Percentiles rank a stretch among this genome's conserved stretches.
These are phyloP conservation scores for Psophocarpus tetragonolobus DNA, from an alignment of 306 rosid species.

Conservation along the genomic window DNA sequence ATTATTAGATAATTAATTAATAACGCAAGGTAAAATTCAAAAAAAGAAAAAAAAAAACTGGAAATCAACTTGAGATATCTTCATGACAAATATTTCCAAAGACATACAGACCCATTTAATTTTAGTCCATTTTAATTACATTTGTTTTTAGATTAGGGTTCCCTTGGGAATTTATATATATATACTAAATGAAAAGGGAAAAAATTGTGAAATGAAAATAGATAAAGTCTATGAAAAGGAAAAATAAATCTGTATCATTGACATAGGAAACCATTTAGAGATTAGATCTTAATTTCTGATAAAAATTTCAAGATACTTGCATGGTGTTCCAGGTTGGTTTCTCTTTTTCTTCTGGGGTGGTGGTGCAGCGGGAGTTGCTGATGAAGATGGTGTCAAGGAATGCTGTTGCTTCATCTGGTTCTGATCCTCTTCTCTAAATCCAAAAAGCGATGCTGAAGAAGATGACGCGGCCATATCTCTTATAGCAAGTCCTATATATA, in stretches of 20 bases:
- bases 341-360: constrained; percentile 76
- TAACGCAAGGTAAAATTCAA: background rate
- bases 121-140: background rate
- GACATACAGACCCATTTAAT: constrained; percentile 15
- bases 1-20: constrained; percentile 34
- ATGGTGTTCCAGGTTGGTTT: constrained; percentile 95
- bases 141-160: constrained; percentile 34
- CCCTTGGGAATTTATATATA: background rate
- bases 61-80: constrained; percentile 12
- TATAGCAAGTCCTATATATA: constrained; percentile 2
- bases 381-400: constrained; percentile 65
- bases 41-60: background rate
- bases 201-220: background rate
- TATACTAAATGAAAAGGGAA: background rate
- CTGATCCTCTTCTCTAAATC: constrained; percentile 72
- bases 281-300: constrained; percentile 13
- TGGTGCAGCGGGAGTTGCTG: constrained; percentile 43
- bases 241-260: background rate
- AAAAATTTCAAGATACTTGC: constrained; percentile 63
- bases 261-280: background rate
- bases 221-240: background rate
- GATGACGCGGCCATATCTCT: constrained; percentile 72
- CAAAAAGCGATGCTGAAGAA: constrained; percentile 59
- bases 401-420: constrained; percentile 64
- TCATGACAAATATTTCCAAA: constrained; percentile 30